Base-by-base conservation (phyloP, 2,329 filamentous ascomycete species). In the Dothideomycetes sp. region DNA sequence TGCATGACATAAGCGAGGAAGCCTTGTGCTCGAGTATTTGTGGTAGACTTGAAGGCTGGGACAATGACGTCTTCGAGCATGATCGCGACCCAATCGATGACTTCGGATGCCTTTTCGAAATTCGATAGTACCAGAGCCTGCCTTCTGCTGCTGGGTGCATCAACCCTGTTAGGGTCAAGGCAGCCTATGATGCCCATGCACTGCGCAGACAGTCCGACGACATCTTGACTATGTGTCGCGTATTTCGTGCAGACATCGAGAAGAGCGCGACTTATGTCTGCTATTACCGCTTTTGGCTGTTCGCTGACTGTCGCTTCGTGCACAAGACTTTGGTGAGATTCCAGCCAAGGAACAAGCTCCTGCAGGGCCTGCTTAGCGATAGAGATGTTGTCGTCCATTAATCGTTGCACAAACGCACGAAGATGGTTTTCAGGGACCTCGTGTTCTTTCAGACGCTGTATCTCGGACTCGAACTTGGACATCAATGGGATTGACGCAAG, bases 1-100 rank as follows among this genome's bases (percentile, higher is more conserved):
- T 99, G 91, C 79, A 98, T 95, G 2, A 82, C 84, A 60, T 84
- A 98, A 1, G 89, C 89, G 14, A 99, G 70, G 55, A 93, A 94
- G 0, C 87, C 88, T 58, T 96, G 91, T 4, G 87, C 73, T 47
- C 78, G 80, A 2, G 87, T 83, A 56, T 95, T 93, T 0, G 83
- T 91, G 1, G 85, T 83, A 1, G 89, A 94, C 32, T 94, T 68
- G 54, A 98, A 99, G 1, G 88, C 82, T 45, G 88, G 87, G 18
- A 96, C 86, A 9, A 98, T 67, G 5, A 94, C 81, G 54, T 93
- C 75, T 52, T 94, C 81, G 12, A 99, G 69, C 34, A 94, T 70
- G 52, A 88, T 87, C 31, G 91, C 69, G 5, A 86, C 77, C 59
- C 96, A 99, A 45, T 91, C 79, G 12, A 85, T 80, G 1, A 81